Evolutionary conservation across 306 rosid genomes (phyloP).

Genomic region (Fagus crenata): DNA sequence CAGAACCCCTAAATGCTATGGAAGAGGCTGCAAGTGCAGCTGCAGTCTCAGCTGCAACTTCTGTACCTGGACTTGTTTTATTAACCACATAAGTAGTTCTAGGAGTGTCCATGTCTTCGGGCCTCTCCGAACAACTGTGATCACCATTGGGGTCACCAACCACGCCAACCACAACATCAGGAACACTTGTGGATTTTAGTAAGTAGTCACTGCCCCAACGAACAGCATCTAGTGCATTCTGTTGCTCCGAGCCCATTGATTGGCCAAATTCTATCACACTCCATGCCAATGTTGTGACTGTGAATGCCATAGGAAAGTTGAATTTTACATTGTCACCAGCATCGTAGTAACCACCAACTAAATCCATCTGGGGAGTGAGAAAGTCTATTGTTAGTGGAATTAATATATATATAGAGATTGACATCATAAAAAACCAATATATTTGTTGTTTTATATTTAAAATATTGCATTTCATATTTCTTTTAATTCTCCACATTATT

Average conservation of each 20-base stretch:
- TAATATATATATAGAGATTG: too few species aligned
- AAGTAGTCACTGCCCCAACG: conserved; percentile 55
- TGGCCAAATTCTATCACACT: conserved; percentile 54
- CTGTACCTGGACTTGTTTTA: conserved; percentile 42
- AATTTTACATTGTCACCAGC: conserved; percentile 68
- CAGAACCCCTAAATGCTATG: conserved; percentile 12
- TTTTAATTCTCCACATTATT: too few species aligned
- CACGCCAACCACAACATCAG: conserved; percentile 35
- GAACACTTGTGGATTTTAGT: conserved; percentile 43
- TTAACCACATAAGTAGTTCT: conserved; percentile 39
- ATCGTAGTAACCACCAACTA: conserved; percentile 59
- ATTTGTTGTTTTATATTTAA: too few species aligned
- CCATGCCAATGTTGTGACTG: conserved; percentile 54
- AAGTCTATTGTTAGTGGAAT: too few species aligned
- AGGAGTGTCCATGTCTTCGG: conserved; percentile 63
- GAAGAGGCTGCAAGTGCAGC: conserved; percentile 64
- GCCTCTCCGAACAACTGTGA: conserved; percentile 63
- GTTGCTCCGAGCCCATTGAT: conserved; percentile 36
- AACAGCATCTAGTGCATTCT: conserved; percentile 39
- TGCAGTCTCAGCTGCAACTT: conserved; percentile 45
- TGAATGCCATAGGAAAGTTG: conserved; percentile 59
- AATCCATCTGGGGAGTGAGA: conserved; percentile 36
- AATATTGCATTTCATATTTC: too few species aligned
- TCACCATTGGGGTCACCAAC: conserved; percentile 55
- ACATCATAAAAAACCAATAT: too few species aligned